These are phyloP conservation scores for Melanopsichium pennsylvanicum DNA, from an alignment of 1,284 basidiomycete genomes.

Conservation along the genomic window DNA sequence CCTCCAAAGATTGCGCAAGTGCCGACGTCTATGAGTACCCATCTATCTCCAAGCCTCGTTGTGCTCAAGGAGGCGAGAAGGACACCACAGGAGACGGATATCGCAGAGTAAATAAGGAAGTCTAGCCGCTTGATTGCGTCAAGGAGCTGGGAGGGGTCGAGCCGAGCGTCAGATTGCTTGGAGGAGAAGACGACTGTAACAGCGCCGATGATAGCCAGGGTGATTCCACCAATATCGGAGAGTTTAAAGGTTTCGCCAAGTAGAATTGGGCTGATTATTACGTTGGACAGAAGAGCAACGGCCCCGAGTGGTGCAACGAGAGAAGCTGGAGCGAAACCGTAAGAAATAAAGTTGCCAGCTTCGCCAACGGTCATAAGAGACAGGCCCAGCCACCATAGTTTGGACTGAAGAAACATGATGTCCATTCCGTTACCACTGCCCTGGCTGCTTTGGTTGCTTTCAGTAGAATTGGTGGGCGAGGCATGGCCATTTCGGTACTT, in stretches of 20 bases:
- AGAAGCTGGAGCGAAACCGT: constrained; percentile 86
- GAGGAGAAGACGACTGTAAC: constrained; percentile 79
- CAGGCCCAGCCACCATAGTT: constrained; percentile 93
- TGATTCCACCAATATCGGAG: constrained; percentile 82
- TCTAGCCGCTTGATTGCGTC: constrained; percentile 48
- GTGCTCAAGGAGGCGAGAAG: constrained; percentile 63
- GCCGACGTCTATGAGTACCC: constrained; percentile 86
- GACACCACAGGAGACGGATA: constrained; percentile 27
- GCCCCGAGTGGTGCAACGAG: constrained; percentile 95
- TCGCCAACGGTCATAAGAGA: constrained; percentile 90
- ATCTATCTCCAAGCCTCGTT: constrained; percentile 74
- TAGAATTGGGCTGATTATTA: constrained; percentile 88
- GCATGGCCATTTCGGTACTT: constrained; percentile 1
- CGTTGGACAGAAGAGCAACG: constrained; percentile 84
- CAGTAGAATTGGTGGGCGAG: background rate
- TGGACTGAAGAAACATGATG: constrained; percentile 56
- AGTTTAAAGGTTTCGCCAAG: constrained; percentile 68
- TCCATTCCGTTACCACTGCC: constrained; percentile 25
- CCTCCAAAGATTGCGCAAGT: constrained; percentile 84
- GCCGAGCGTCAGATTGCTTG: constrained; percentile 66
- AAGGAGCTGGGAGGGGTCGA: constrained; percentile 51
- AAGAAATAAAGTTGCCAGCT: constrained; percentile 82
- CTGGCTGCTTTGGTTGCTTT: background rate
- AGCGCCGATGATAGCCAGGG: constrained; percentile 60
- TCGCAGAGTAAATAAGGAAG: constrained; percentile 56